Evolutionary conservation across 2,329 filamentous ascomycete species (phyloP).

Genomic region (Aspergillus hortae): DNA sequence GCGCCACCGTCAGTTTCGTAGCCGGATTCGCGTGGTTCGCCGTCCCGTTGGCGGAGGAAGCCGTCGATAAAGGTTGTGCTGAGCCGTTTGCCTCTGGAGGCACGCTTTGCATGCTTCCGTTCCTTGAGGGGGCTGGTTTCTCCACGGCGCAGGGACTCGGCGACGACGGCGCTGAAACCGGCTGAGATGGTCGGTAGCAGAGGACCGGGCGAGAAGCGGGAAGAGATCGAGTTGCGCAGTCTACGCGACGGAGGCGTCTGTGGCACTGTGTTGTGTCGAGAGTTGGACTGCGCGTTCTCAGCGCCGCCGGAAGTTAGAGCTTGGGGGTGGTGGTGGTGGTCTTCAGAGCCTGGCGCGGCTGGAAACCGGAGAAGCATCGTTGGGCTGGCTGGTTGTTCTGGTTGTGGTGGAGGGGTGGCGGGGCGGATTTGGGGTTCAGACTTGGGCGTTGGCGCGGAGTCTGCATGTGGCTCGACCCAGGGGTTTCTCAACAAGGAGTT

Average conservation of each 20-base stretch:
- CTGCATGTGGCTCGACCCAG: constrained; percentile 31
- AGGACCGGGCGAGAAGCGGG: constrained; percentile 55
- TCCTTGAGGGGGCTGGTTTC: constrained; percentile 41
- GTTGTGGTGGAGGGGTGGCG: constrained; percentile 24
- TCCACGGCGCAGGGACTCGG: constrained; percentile 60
- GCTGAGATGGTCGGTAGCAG: constrained; percentile 59
- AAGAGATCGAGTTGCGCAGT: constrained; percentile 46
- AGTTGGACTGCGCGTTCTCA: constrained; percentile 16
- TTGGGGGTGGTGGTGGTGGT: constrained; percentile 12
- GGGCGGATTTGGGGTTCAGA: constrained; percentile 25
- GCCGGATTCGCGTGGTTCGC: constrained; percentile 12
- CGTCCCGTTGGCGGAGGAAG: constrained; percentile 15
- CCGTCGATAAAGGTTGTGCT: constrained; percentile 23
- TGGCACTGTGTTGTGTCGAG: constrained; percentile 25
- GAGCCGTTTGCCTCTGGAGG: constrained; percentile 24
- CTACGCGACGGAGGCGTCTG: constrained; percentile 38
- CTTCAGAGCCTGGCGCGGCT: constrained; percentile 33
- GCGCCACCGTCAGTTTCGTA: constrained; percentile 17
- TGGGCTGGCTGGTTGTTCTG: constrained; percentile 20
- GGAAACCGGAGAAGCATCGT: constrained; percentile 39
- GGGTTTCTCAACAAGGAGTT: constrained; percentile 36
- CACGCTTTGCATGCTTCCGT: constrained; percentile 22
- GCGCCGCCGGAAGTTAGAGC: constrained; percentile 17
- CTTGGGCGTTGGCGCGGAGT: constrained; percentile 10
- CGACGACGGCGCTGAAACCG: constrained; percentile 61